Base-by-base conservation (phyloP, 257 asterid species). In the Solanum bulbocastanum region DNA sequence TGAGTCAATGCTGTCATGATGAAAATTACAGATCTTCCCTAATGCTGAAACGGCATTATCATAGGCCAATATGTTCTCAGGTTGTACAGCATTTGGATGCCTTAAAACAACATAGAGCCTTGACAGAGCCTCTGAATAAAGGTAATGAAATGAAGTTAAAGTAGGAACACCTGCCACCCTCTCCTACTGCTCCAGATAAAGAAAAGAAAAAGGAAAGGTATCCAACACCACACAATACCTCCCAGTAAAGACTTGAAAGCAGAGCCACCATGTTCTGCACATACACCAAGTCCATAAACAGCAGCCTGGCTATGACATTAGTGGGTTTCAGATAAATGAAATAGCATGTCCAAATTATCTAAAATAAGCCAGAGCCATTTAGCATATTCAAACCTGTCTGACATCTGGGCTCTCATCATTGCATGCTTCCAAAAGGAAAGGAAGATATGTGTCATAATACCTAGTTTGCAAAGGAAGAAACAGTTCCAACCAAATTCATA, bases 31-130 rank as follows among this genome's bases (percentile, higher is more conserved):
- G 88, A 97, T 96, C 96, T 97, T 97, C 88, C 99, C 99, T 49
- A 97, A 88, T 69, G 99, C 99, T 74, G 99, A 97, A 86, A 97
- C 98, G 65, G 99, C 99, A 91, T 97, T 97, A 87, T 97, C 99
- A 73, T 97, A 96, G 83, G 99, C 99, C 99, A 97, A 96, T 89
- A 94, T 93, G 88, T 93, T 92, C 12, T 96, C 99, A 11, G 93
- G 90, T 89, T 93, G 94, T 86, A 88, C 84, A 75, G 96, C 96
- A 90, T 91, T 93, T 42, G 98, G 96, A 91, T 94, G 92, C 88
- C 95, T 84, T 83, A 96, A 93, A 87, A 96, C 98, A 66, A 93
- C 94, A 90, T 96, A 94, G 91, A 96, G 94, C 92, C 98, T 96
- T 30, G 98, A 93, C 87, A 96, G 95, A 89, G 96, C 96, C 94